Conservation (phyloP, 225 moss, liverwort and hornwort genomes). For the Takakia lepidozioides region DNA sequence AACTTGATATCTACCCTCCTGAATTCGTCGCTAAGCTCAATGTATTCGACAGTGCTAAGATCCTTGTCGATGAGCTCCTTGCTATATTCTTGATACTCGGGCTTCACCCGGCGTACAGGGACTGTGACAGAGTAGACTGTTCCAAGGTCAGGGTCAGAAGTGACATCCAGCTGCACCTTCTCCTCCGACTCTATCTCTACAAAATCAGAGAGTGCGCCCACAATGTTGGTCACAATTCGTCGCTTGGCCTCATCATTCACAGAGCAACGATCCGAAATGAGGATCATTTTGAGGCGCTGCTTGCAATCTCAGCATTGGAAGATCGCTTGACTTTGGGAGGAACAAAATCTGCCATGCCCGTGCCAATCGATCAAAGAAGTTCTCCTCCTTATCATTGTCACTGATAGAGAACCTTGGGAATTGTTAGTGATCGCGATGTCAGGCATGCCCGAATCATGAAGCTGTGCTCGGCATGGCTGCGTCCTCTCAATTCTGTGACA, state of each 20-base stretch:
- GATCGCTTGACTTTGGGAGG: conserved; percentile 40
- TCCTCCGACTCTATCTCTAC: conserved; percentile 98
- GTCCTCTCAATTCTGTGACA: conserved; percentile 2
- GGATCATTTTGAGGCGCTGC: conserved; percentile 91
- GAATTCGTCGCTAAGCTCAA: conserved; percentile 36
- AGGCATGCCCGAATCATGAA: conserved; percentile 18
- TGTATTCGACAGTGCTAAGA: conserved; percentile 57
- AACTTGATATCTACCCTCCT: conserved; percentile 52
- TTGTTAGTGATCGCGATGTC: conserved; percentile 15
- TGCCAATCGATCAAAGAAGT: conserved; percentile 62
- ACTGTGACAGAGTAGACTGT: conserved; percentile 92
- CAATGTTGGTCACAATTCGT: conserved; percentile 85
- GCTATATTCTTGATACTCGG: conserved; percentile 87
- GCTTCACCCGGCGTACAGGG: conserved; percentile 80
- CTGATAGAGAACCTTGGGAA: conserved; percentile 15
- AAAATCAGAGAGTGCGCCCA: conserved; percentile 87
- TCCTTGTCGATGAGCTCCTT: conserved; percentile 69
- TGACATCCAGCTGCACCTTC: conserved; percentile 85
- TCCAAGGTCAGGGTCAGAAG: conserved; percentile 77
- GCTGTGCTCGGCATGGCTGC: conserved; percentile 21
- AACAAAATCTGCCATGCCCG: conserved; percentile 82
- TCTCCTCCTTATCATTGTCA: conserved; percentile 40
- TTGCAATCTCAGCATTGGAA: conserved; percentile 78
- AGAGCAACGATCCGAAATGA: conserved; percentile 92
- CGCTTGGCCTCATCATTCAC: conserved; percentile 97